Evolutionary conservation across 2,329 filamentous ascomycete genomes (phyloP).

Genomic region (Colletotrichum noveboracense): DNA sequence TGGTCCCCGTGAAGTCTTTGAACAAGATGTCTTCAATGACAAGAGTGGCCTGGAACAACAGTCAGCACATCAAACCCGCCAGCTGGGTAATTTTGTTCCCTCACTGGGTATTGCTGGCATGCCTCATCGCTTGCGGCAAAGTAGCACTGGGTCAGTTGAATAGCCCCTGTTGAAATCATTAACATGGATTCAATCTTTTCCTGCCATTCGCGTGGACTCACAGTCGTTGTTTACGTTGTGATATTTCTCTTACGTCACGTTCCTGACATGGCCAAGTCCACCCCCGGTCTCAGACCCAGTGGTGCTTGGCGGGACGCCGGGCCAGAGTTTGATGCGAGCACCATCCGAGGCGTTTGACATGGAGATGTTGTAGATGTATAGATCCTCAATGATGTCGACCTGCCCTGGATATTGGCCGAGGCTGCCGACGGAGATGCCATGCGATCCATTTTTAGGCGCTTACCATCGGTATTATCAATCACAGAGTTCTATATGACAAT

Average conservation of each 20-base stretch:
- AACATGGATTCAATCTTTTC: too few relatives aligned
- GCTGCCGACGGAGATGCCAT: constrained; percentile 74
- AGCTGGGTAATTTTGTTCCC: background rate
- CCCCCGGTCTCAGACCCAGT: background rate
- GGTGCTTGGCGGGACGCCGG: constrained; percentile 40
- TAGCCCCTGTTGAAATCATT: background rate
- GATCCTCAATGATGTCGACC: constrained; percentile 71
- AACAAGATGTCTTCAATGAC: background rate
- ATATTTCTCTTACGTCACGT: background rate
- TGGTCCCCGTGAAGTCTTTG: background rate
- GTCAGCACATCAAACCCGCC: background rate
- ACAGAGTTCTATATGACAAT: constrained; percentile 71
- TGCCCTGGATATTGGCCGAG: constrained; percentile 71
- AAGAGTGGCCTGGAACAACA: background rate
- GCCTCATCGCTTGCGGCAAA: background rate
- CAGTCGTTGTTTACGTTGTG: background rate
- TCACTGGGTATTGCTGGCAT: background rate
- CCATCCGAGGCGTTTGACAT: constrained; percentile 67
- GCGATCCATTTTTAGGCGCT: constrained; percentile 60
- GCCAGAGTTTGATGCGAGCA: constrained; percentile 78
- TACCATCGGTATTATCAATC: constrained; percentile 65
- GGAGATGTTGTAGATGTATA: constrained; percentile 67
- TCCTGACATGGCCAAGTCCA: background rate
- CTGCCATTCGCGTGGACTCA: too few relatives aligned
- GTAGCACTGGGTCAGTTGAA: background rate